Base-by-base conservation (phyloP, 129 eudicot genomes). In the Flaveria linearis region DNA sequence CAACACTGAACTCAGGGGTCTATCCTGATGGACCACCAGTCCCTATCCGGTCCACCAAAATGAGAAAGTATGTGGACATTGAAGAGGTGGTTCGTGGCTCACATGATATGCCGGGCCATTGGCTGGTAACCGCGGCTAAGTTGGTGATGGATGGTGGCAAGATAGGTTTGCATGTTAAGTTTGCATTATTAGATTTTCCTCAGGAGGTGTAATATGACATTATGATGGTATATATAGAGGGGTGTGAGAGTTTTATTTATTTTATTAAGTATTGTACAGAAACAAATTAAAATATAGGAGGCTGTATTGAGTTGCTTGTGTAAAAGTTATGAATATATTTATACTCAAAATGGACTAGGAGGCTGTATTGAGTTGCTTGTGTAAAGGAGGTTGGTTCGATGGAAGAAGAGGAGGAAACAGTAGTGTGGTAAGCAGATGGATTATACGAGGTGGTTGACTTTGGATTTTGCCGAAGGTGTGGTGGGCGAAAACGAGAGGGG, bases 61-160 rank as follows among this genome's bases (percentile, higher is more conserved):
- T 94, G 69, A 82, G 86, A 45, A 91, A 88, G 68, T 91, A 74
- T 56, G 86, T 94, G 9, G 96, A 91, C 16, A 65, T 80, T 9
- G 75, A 85, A 2, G 99, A 94, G 85, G 92, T 91, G 57, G 81
- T 78, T 5, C 88, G 96, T 12, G 99, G 94, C 14, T 96, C 99
- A 10, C 88, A 87, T 58, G 96, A 94, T 78, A 71, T 79, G 25
- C 97, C 99, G 2, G 99, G 99, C n/a, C 99, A 94, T 85, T 94
- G 99, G 99, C 65, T 94, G 82, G 99, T 94, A 5, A 91, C 89
- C 0, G 99, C 93, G 9, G 99, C 92, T 17, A 89, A 88, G 87
- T 77, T 94, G 78, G 93, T 84, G 64, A 46, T 80, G 11, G 99
- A 94, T 23, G 90, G 86, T 7, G 96, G 97, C 68, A 94, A 89